Conservation (phyloP, 129 eudicot species). For the Dittrichia graveolens region DNA sequence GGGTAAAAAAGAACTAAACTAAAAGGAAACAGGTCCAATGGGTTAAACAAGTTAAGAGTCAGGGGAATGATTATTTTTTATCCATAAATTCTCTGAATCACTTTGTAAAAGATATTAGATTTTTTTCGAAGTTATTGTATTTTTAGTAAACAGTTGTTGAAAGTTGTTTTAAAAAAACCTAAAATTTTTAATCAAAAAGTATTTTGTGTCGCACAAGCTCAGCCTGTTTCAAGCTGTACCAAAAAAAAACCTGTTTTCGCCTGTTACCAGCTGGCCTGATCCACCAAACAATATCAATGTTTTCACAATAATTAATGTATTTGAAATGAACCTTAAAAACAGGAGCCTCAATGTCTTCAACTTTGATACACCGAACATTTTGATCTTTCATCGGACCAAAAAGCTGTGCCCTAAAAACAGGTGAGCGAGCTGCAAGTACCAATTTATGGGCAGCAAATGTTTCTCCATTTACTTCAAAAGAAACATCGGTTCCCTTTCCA, state of each 20-base stretch:
- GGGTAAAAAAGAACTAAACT: background rate
- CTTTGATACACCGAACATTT: slow-evolving; percentile 53
- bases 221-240: background rate
- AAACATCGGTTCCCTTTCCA: slow-evolving; percentile 66
- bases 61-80: background rate
- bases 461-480: slow-evolving; percentile 78
- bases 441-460: slow-evolving; percentile 74
- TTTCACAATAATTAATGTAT: background rate
- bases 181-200: background rate
- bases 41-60: background rate
- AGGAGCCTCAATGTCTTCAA: slow-evolving; percentile 76
- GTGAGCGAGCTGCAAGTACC: slow-evolving; percentile 93
- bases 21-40: background rate
- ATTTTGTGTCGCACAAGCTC: background rate
- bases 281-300: slow-evolving; percentile 10
- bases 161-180: background rate
- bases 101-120: background rate
- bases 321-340: slow-evolving; percentile 69
- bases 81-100: background rate
- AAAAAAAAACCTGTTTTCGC: background rate
- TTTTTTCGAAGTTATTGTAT: background rate
- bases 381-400: slow-evolving; percentile 95
- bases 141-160: background rate
- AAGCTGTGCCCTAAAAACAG: slow-evolving; percentile 91
- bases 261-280: background rate